Evolutionary conservation across 371 early-diverging fungal species (phyloP), one percentile per base, ranked within the genome.

Genomic region (Mucor indicus): DNA sequence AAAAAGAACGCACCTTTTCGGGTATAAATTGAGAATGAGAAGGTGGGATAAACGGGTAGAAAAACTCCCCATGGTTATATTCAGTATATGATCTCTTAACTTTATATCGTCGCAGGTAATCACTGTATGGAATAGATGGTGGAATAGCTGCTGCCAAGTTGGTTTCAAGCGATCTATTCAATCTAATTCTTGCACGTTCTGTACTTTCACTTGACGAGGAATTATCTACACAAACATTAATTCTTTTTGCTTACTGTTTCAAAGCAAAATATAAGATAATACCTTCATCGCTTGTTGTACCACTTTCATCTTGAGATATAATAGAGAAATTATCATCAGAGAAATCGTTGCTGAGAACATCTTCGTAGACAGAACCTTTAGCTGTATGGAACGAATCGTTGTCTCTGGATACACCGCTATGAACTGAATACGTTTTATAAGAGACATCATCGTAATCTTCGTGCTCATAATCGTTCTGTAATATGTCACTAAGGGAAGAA

Each of bases 111-210:
- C 76, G 73, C 7, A 87, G 71, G 38, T 85, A 87, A 22, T 69
- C 75, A 33, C 86, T 82, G 41, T 87, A 87, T 5, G 86, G 86
- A 57, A 87, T 87, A 6, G 87, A 84, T 23, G 79, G 73, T 20
- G 81, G 75, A 13, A 70, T 63, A 2, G 75, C 57, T 10, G 64
- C 35, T 16, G 38, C 37, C 2, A 51, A 15, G 11, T 55, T 31
- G 3, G 41, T 45, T 36, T 55, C 48, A 16, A 22, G 12, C 16
- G 2, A 25, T 31, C 10, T 27, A 3, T 25, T 6, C 9, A 12
- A 19, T 35, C 53, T 45, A 12, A 30, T 44, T 19, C 24, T 54
- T 6, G 30, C 9, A 16, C 25, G 30, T 33, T 17, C 4, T 38
- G 31, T n/a, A 15, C 40, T 39, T 8, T 33, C 33, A 3, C 15